Evolutionary conservation across 2,329 filamentous ascomycete genomes (phyloP), one percentile per base, ranked within the genome.

Genomic region (Epichloe sp.): DNA sequence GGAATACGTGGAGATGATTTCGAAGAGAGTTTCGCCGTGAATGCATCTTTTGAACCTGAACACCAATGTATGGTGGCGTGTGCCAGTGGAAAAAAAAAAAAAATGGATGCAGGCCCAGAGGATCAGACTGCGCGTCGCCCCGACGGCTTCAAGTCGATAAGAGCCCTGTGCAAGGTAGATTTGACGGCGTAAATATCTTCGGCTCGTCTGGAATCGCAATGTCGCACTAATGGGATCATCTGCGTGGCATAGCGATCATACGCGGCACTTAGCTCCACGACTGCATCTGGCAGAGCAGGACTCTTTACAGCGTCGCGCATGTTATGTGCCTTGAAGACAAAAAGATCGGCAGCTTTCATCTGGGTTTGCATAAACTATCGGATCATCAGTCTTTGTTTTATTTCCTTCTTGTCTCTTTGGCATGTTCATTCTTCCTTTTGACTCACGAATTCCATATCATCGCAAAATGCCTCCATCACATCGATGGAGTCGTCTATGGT

Each of bases 361-460:
- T 42, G 47, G 2, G 47, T 48, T 4, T 48, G 37, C n/a, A 36
- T 31, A 21, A 47, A 47, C 44, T 47, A 5, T n/a, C 21, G 14
- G 37, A 31, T 31, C 31, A 31, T 31, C 8, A 31, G 31, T 31
- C 31, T 31, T 31, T 31, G 31, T 2, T 31, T 11, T 4, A 3
- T 31, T 31, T 31, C 11, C 31, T 31, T 11, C 8, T 31, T 11
- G 26, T 31, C 3, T 31, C 31, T 26, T 26, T 11, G 31, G 10
- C 31, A 31, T 31, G 5, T 47, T 38, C 1, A 15, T 19, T 38
- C 45, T 38, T 38, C 3, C 4, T n/a, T 8, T 38, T 15, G 23
- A 48, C 47, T 41, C 37, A 48, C 47, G 5, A 26, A 17, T n/a
- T 42, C 37, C 47, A 48, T 48, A 5, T 48, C 47, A 42, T 41